phyloP scores from a whole-genome alignment of 1,284 basidiomycete species.

The Porogramme epimiltina region DNA sequence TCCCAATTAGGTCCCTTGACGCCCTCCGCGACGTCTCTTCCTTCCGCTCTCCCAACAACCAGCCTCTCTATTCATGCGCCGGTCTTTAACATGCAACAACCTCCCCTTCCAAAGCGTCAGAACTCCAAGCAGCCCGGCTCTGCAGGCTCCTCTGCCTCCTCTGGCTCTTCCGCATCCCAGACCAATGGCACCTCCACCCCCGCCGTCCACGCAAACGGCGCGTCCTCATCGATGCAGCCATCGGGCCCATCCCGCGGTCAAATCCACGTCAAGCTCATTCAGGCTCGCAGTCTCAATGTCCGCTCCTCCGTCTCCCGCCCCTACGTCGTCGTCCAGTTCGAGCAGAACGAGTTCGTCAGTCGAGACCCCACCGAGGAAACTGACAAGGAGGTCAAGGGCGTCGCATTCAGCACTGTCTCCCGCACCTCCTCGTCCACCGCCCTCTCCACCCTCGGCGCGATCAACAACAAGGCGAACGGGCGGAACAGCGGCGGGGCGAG shows the following conservation, averaged over 20 bases:
- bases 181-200: conserved; percentile 29
- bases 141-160: conserved; percentile 35
- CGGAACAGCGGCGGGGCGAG: conserved; percentile 31
- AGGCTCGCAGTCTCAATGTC: conserved; percentile 86
- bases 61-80: conserved; percentile 80
- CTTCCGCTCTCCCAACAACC: conserved; percentile 68
- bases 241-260: conserved; percentile 65
- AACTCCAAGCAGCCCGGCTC: conserved; percentile 36
- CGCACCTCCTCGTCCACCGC: conserved; percentile 62
- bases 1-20: conserved; percentile 36
- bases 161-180: conserved; percentile 30
- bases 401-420: conserved; percentile 61
- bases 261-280: conserved; percentile 95
- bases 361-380: conserved; percentile 86
- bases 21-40: conserved; percentile 43
- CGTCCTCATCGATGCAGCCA: conserved; percentile 23
- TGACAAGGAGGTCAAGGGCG: conserved; percentile 87
- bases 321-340: conserved; percentile 97
- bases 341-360: conserved; percentile 98
- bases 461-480: conserved; percentile 58
- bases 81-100: conserved; percentile 75
- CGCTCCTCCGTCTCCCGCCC: conserved; percentile 71
- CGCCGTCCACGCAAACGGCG: conserved; percentile 9
- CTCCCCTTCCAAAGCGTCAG: conserved; percentile 48
- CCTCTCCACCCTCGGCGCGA: conserved; percentile 68